Base-by-base conservation (phyloP, 148 eudicot genomes). In the Chenopodium quinoa region DNA sequence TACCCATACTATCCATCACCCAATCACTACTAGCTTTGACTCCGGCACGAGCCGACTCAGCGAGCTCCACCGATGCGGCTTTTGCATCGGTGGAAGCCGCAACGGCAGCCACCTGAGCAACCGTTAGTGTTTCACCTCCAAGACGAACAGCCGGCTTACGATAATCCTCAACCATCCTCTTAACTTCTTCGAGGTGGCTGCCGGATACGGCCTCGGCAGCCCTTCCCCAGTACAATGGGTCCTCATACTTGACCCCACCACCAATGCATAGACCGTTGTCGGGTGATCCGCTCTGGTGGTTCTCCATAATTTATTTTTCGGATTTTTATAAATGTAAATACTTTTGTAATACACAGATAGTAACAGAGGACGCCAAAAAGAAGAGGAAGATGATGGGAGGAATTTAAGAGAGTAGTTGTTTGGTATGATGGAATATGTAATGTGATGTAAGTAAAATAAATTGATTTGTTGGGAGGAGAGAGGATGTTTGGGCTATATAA, bases 1-100 rank as follows among this genome's bases (percentile, higher is more conserved):
- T 92, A 1, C 69, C 76, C 98, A 93, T 90, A 19, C 96, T 92
- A 2, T 93, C 96, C 98, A 93, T 91, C 1, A 93, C 98, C 98
- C 98, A 93, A 23, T 93, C 95, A 75, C 98, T 93, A 32, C 98
- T 93, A 2, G 96, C 96, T 83, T 91, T 90, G 0, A 93, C 97
- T 1, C 94, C 89, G 0, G 85, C 92, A 73, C 91, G 52, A 1
- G 97, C 88, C 22, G 83, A 34, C 81, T 91, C 94, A 7, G 91
- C 75, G 16, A 94, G 89, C 90, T 90, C 92, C 58, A 94, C 97
- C 78, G 76, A 76, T 17, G 87, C 89, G 0, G 83, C 79, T 4
- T 47, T 79, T 10, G 72, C 72, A 6, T 79, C 32, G n/a, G 70
- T 75, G 79, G n/a, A 56, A n/a, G 22, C 80, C 0, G 98, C 92